phyloP scores from a whole-genome alignment of 345 rosid species.

The Heritiera littoralis region DNA sequence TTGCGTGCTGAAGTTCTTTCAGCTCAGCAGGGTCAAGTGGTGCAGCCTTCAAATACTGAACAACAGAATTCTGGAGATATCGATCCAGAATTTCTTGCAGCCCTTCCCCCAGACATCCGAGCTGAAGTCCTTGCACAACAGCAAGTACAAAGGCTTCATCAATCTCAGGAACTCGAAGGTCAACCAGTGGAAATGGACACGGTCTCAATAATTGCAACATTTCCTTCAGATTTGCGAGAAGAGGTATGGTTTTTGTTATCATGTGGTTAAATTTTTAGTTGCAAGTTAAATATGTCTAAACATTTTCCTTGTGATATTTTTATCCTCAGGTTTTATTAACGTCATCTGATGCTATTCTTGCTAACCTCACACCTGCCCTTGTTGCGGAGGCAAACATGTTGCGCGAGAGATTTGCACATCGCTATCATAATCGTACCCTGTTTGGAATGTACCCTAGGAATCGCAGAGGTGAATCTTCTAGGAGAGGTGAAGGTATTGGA shows the following conservation, averaged over 20 bases:
- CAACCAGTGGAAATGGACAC: constrained; percentile 99
- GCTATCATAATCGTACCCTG: constrained; percentile 74
- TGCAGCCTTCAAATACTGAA: constrained; percentile 69
- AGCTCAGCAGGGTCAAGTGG: constrained; percentile 81
- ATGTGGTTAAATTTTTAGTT: constrained; percentile 4
- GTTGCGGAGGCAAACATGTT: constrained; percentile 99
- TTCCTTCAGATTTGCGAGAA: constrained; percentile 95
- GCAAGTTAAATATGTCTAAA: constrained; percentile 17
- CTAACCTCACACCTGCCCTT: constrained; percentile 96
- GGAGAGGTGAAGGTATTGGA: constrained; percentile 76
- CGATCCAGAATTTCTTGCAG: constrained; percentile 97
- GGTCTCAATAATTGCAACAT: constrained; percentile 93
- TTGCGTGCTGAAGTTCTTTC: constrained; percentile 96
- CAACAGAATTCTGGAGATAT: constrained; percentile 79
- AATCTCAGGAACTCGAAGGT: constrained; percentile 96
- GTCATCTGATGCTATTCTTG: constrained; percentile 93
- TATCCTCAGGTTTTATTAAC: constrained; percentile 78
- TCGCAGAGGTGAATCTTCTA: constrained; percentile 92
- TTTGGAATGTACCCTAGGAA: constrained; percentile 95
- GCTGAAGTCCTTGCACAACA: constrained; percentile 96
- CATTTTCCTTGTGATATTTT: neutral
- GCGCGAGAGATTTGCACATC: constrained; percentile 93
- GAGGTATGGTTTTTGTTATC: constrained; percentile 54
- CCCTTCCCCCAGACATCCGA: constrained; percentile 94
- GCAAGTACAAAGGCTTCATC: constrained; percentile 87